Conservation (phyloP, 75 land plant genomes). For the Azolla pinnata region DNA sequence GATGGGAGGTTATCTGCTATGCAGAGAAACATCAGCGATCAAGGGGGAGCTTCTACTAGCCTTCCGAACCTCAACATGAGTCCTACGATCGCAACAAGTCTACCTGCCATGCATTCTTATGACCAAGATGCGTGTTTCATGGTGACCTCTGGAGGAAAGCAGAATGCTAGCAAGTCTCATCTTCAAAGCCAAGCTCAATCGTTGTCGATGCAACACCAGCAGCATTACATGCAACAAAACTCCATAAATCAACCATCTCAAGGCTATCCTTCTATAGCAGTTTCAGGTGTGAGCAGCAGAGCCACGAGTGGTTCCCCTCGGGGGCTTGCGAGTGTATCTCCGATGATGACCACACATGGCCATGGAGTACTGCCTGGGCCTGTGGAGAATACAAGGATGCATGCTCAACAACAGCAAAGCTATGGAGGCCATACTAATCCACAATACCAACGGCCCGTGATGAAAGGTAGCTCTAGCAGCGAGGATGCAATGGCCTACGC, state of each 20-base stretch:
- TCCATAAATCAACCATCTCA: no score
- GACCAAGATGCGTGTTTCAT: background rate
- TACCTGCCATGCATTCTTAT: background rate
- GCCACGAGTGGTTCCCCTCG: no score
- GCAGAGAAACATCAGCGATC: conserved; percentile 9
- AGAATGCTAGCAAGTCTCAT: background rate
- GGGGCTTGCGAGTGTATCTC: background rate
- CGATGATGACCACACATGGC: background rate
- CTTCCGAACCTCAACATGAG: conserved; percentile 1
- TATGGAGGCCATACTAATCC: background rate
- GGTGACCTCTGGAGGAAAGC: background rate
- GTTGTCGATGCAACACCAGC: conserved; percentile 1
- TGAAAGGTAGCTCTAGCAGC: background rate
- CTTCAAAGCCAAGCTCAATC: background rate
- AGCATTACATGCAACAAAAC: no score
- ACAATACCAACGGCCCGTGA: background rate
- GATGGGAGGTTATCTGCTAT: conserved; percentile 15
- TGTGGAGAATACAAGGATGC: background rate
- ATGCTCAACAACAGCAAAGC: background rate
- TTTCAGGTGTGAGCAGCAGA: no score
- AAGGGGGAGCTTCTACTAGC: background rate
- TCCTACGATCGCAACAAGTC: background rate
- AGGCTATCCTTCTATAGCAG: no score
- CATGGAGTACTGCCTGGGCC: background rate
- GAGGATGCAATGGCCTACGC: background rate